Evolutionary conservation across 169 alveolate species (phyloP).

Genomic region (Perkinsus olseni): DNA sequence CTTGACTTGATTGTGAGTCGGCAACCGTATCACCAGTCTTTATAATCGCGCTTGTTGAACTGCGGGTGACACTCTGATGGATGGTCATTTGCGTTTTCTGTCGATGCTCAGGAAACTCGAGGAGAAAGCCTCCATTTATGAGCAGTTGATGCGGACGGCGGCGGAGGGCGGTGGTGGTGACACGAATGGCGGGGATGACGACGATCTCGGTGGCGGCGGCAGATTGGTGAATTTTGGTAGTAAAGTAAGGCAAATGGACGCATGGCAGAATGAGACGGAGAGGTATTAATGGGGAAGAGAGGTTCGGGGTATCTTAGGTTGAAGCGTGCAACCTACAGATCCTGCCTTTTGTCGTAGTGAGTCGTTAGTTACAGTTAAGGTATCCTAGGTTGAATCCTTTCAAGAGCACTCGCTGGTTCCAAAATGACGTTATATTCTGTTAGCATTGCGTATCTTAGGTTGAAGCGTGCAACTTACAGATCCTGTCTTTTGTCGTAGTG

Average conservation of each 20-base stretch:
- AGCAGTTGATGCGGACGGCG: background rate
- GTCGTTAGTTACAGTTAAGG: background rate
- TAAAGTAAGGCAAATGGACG: background rate
- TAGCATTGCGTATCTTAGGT: background rate
- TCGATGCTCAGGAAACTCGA: background rate
- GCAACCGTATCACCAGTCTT: too few species aligned
- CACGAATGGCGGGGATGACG: background rate
- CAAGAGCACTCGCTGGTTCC: too few species aligned
- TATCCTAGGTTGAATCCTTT: background rate
- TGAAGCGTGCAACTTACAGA: background rate
- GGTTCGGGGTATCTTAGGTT: background rate
- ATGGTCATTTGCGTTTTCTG: too few species aligned
- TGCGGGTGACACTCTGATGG: too few species aligned
- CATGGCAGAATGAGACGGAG: background rate
- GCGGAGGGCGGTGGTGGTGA: background rate
- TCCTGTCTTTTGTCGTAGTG: background rate
- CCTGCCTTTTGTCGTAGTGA: background rate
- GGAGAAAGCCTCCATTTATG: background rate
- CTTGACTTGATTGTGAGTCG: too few species aligned
- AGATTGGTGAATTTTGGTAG: background rate
- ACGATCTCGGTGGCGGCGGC: too few species aligned
- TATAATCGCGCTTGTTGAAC: too few species aligned
- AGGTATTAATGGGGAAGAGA: background rate
- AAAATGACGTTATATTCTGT: too few species aligned
- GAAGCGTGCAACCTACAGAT: background rate